Base-by-base conservation (phyloP, 495 filamentous ascomycete genomes). In the Tuber borchii region DNA sequence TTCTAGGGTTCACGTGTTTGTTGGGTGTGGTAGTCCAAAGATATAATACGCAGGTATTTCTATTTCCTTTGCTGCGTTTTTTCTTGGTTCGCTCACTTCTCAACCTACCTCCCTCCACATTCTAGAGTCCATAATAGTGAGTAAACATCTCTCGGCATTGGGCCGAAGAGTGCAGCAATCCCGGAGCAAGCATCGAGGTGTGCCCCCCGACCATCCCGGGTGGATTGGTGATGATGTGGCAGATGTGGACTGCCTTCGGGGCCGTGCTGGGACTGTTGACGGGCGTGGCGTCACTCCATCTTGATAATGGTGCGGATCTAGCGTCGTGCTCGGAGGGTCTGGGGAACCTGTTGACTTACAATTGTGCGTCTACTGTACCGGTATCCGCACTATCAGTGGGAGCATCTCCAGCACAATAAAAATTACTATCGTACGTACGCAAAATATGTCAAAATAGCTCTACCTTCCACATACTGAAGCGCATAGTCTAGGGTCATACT, bases 211-310 rank as follows among this genome's bases (percentile, higher is more conserved):
- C 85, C 39, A 91, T 94, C 61, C 88, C 93, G 31, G 92, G 93
- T 34, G 93, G 92, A 2, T 76, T 92, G 56, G 89, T 91, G 6
- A 91, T 91, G 89, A 88, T 90, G 80, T 94, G 93, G 92, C 93
- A 93, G 82, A 90, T 93, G 88, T 93, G 90, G 90, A 93, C 91
- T 0, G 92, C 92, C 6, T 93, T 93, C 75, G 92, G 92, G 0
- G 91, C 93, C 79, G 90, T 93, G 87, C 71, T 93, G 12, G 92
- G 92, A 6, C 92, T 91, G 80, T 87, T 87, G 2, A 88, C 89
- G 9, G 90, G 91, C 79, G 83, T 94, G 7, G 91, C 88, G 19
- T 92, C 95, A 82, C 90, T 89, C 79, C 80, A 88, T 40, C 89
- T 93, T 34, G 56, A 26, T 7, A 88, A 75, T 84, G 84, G 75